Evolutionary conservation across 164 flowering plant genomes (phyloP).

Genomic region (Stephania cephalantha): DNA sequence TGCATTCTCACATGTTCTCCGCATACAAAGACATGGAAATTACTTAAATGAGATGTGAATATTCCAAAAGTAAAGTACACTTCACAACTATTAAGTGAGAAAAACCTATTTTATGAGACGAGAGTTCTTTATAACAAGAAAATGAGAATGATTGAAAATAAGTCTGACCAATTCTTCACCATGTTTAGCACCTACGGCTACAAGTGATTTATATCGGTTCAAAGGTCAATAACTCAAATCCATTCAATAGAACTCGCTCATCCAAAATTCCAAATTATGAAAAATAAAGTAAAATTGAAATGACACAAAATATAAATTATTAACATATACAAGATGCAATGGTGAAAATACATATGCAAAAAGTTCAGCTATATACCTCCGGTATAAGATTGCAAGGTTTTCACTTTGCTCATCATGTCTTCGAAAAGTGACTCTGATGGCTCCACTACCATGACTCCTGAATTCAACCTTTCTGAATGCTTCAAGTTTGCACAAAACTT

Average conservation of each 20-base stretch:
- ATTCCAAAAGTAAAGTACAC: not conserved
- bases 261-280: not conserved
- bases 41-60: not conserved
- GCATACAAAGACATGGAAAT: not conserved
- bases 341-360: not conserved
- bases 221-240: not conserved
- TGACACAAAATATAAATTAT: not conserved
- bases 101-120: not conserved
- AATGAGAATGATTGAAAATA: not conserved
- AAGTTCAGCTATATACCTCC: constrained; percentile 49
- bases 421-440: constrained; percentile 72
- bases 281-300: not conserved
- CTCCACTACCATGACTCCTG: constrained; percentile 97
- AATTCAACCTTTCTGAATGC: constrained; percentile 96
- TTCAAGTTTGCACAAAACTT: constrained; percentile 97
- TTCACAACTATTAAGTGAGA: not conserved
- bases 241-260: not conserved
- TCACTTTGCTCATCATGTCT: constrained; percentile 91
- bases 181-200: not conserved
- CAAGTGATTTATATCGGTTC: not conserved
- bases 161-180: not conserved
- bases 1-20: not conserved
- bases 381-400: constrained; percentile 72
- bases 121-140: no score
- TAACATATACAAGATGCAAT: not conserved